Conservation (phyloP, 345 rosid species). For the Cardamine resedifolia region DNA sequence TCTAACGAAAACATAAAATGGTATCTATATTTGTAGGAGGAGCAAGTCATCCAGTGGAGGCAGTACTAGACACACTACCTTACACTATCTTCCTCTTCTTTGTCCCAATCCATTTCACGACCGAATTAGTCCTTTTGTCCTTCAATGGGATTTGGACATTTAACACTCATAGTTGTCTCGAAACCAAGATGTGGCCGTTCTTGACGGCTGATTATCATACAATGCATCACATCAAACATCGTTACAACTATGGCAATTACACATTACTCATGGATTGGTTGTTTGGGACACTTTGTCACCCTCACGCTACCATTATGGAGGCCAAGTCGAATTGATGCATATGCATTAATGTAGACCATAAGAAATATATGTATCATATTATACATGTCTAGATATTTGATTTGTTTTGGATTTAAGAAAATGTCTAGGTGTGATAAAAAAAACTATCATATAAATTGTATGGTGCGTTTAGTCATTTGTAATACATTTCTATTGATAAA, state of each 20-base stretch:
- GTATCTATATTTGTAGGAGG: background rate
- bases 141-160: constrained; percentile 2
- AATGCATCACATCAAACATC: constrained; percentile 7
- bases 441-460: background rate
- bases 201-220: constrained; percentile 12
- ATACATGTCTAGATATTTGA: background rate
- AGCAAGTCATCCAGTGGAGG: constrained; percentile 14
- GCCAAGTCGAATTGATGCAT: background rate
- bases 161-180: background rate
- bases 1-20: background rate
- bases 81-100: background rate
- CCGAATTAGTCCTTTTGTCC: background rate
- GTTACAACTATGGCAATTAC: constrained; percentile 18
- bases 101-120: background rate
- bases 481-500: too few species aligned
- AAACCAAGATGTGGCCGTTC: constrained; percentile 10
- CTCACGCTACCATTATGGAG: background rate
- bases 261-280: constrained; percentile 19
- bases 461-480: too few species aligned
- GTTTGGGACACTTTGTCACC: constrained; percentile 19
- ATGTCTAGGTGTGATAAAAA: background rate
- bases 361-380: background rate
- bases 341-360: background rate
- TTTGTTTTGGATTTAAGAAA: background rate
- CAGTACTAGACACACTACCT: background rate